Conservation (phyloP, 345 rosid species). For the Alliaria petiolata region DNA sequence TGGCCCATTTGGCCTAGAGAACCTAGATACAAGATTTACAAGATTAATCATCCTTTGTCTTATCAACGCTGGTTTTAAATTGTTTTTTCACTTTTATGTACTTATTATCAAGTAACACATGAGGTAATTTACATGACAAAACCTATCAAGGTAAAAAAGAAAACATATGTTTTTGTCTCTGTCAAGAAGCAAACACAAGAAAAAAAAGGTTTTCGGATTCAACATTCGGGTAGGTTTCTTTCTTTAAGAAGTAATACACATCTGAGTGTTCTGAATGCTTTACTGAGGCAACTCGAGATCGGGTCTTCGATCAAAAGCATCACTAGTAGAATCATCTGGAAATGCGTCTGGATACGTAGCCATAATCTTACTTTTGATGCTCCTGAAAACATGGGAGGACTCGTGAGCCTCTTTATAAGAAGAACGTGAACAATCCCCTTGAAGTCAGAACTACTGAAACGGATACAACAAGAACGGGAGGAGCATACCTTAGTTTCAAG, state of each 20-base stretch:
- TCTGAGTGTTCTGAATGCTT: background rate
- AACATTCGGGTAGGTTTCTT: background rate
- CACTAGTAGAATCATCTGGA: constrained; percentile 59
- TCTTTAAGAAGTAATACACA: background rate
- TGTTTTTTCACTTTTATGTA: background rate
- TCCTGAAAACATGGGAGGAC: constrained; percentile 38
- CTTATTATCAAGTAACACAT: background rate
- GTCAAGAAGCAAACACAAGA: background rate
- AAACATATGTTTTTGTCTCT: background rate
- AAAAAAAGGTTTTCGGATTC: background rate
- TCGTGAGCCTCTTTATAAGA: background rate
- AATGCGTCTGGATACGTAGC: constrained; percentile 94
- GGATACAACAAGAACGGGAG: background rate
- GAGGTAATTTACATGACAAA: background rate
- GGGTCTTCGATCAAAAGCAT: constrained; percentile 68
- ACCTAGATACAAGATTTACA: background rate
- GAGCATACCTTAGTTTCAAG: constrained; percentile 70
- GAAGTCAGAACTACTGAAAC: background rate
- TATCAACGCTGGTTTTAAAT: background rate
- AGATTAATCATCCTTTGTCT: no score
- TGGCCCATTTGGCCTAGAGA: no score
- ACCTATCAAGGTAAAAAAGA: background rate
- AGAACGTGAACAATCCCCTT: background rate
- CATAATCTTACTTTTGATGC: constrained; percentile 60
- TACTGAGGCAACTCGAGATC: constrained; percentile 67